Evolutionary conservation across 2,329 filamentous ascomycete species (phyloP).

Genomic region (Talaromyces rugulosus): DNA sequence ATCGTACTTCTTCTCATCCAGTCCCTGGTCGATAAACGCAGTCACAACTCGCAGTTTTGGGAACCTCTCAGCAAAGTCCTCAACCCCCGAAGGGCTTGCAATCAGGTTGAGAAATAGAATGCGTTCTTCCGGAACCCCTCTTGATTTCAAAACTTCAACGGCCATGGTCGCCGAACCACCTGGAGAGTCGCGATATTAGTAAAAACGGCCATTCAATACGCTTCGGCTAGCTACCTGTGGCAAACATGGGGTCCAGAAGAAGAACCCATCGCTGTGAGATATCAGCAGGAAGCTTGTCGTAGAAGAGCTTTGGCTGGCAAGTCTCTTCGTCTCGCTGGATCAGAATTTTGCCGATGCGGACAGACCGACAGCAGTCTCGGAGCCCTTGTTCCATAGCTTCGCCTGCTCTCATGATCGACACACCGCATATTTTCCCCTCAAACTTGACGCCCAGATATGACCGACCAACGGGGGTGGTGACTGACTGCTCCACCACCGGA

Average conservation of each 20-base stretch:
- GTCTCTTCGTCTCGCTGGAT: slow-evolving; percentile 98
- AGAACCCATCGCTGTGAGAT: slow-evolving; percentile 91
- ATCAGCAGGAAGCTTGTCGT: slow-evolving; percentile 94
- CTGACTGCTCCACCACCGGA: slow-evolving; percentile 79
- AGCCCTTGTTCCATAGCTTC: slow-evolving; percentile 98
- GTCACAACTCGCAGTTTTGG: slow-evolving; percentile 89
- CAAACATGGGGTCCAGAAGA: slow-evolving; percentile 97
- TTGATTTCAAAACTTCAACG: slow-evolving; percentile 83
- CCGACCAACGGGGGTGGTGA: slow-evolving; percentile 86
- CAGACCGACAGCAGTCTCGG: slow-evolving; percentile 94
- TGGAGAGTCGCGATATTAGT: slow-evolving; percentile 30
- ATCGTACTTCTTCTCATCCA: slow-evolving; percentile 92
- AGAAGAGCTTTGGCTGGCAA: slow-evolving; percentile 85
- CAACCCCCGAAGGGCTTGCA: slow-evolving; percentile 89
- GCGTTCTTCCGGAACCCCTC: slow-evolving; percentile 88
- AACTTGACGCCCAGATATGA: slow-evolving; percentile 90
- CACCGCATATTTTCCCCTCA: slow-evolving; percentile 96
- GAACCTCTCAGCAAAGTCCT: slow-evolving; percentile 83
- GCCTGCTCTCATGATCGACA: slow-evolving; percentile 96
- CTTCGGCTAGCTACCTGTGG: slow-evolving; percentile 63
- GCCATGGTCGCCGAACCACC: slow-evolving; percentile 96
- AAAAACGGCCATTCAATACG: neutral
- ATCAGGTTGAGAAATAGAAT: slow-evolving; percentile 97
- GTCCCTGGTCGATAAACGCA: slow-evolving; percentile 91
- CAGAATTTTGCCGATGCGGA: slow-evolving; percentile 95